A percentile compares a stretch with the other conserved stretches of the same genome.
Conservation (phyloP, 352 stramenopile genomes). For the Globisporangium spinosum region DNA sequence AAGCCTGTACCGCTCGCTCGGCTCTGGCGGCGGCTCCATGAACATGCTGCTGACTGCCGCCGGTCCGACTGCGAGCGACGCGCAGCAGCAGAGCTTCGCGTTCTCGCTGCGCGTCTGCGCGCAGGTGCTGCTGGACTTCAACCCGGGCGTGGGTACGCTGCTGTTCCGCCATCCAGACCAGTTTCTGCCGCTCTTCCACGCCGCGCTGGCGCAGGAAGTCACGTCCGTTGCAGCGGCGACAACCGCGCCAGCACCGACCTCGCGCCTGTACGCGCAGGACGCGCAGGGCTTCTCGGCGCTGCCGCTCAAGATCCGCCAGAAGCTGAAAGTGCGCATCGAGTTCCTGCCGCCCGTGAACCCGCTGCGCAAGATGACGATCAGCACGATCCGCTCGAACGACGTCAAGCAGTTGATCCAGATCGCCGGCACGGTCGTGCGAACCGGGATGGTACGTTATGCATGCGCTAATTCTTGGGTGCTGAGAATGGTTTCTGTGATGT, state of each 20-base stretch:
- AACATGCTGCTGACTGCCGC: not conserved
- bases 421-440: conserved; percentile 87
- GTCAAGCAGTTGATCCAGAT: conserved; percentile 88
- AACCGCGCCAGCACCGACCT: not conserved
- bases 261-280: conserved; percentile 10
- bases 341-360: conserved; percentile 87
- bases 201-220: conserved; percentile 60
- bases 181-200: conserved; percentile 86
- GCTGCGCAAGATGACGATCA: conserved; percentile 18
- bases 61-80: conserved; percentile 9
- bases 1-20: conserved; percentile 9
- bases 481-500: not conserved
- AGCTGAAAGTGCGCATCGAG: conserved; percentile 87
- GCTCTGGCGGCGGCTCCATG: not conserved
- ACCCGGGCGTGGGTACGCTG: conserved; percentile 78
- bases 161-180: conserved; percentile 87
- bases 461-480: not conserved
- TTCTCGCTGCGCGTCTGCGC: conserved; percentile 59
- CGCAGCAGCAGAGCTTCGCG: conserved; percentile 30
- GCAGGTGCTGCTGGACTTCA: conserved; percentile 79
- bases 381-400: conserved; percentile 86
- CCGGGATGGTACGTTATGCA: conserved; percentile 53
- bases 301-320: conserved; percentile 33
- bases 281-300: conserved; percentile 23
- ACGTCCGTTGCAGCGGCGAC: conserved; percentile 15